Evolutionary conservation across 1,284 basidiomycete species (phyloP), one percentile per base, ranked within the genome.

Genomic region (Microbotryomycetes sp.): DNA sequence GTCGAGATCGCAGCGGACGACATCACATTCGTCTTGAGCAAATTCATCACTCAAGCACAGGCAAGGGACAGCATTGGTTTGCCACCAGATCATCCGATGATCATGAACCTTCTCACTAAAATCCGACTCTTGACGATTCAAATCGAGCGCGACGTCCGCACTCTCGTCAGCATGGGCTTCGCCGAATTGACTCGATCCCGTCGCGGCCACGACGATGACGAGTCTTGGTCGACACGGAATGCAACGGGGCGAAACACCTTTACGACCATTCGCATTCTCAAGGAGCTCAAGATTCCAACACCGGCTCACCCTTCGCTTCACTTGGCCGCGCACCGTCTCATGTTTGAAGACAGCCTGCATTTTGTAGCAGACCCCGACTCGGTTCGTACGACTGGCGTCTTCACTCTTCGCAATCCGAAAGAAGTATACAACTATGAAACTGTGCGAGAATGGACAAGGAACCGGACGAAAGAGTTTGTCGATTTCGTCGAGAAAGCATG

Each of bases 321-420:
- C 23, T 51, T 88, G 63, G 89, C 87, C 0, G 79, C 86, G 0
- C 91, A 96, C 75, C 81, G 81, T 59, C 81, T 85, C 62, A 76
- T 97, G 64, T 87, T 94, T 83, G 74, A 78, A 9, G 77, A 82
- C 15, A 73, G 83, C 1, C 71, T 81, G 21, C 76, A 85, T 52
- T 97, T 89, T 68, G 73, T 87, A 23, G 83, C 85, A 0, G 80
- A 84, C 55, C 74, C 78, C 24, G 74, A 77, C 30, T 76, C 78
- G 41, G 88, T 89, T 74, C 78, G 83, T 47, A 70, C 76, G 15
- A 79, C 78, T 3, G 83, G 85, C 54, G 76, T 72, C 0, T 91
- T 93, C 76, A 73, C 80, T 41, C 82, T 93, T 45, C 84, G 91
- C 3, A 87, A 88, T 1, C 74, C 77, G 29, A 76, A 77, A 0